Evolutionary conservation across 176 grass and related monocot genomes (phyloP), one percentile per base, ranked within the genome.

Genomic region (Zizania latifolia): DNA sequence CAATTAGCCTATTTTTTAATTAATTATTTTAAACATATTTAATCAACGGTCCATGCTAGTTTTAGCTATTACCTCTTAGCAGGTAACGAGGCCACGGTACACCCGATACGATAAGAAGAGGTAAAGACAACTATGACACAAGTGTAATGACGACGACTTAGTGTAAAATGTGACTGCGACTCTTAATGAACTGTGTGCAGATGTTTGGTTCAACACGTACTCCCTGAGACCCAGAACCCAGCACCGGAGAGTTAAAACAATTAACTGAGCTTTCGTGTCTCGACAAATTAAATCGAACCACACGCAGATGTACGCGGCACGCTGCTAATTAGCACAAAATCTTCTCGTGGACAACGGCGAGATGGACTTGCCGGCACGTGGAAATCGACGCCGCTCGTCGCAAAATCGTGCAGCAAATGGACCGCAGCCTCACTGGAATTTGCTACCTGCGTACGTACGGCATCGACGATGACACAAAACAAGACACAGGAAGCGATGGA

Each of bases 331-430:
- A 15, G 0, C 23, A 10, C 27, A 16, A 54, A 16, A 54, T 41
- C 43, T 44, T 35, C 26, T 4, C 34, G 71, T 76, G 63, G 34
- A 56, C 45, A 63, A 70, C 30, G 77, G 30, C 8, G 55, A 60
- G 19, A 27, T 14, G 24, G 10, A 4, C 51, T 51, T 58, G 24
- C 40, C 19, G 51, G 38, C 54, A 74, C 76, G 62, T 74, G 62
- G 61, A 51, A 72, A 62, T 82, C 70, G 46, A 82, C 60, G 27
- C 38, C n/a, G 70, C 13, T 27, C 13, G 61, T 57, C 13, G n/a
- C 7, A 56, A 43, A 29, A 82, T 30, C 45, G 70, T 56, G 58
- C 26, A 43, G 3, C 50, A 17, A 13, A 16, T 16, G 19, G 70
- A 65, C 29, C 45, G 45, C 39, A 5, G 14, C 8, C 7, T 58